Evolutionary conservation across 2,329 filamentous ascomycete species (phyloP), one percentile per base, ranked within the genome.

Genomic region (Beauveria asiatica): DNA sequence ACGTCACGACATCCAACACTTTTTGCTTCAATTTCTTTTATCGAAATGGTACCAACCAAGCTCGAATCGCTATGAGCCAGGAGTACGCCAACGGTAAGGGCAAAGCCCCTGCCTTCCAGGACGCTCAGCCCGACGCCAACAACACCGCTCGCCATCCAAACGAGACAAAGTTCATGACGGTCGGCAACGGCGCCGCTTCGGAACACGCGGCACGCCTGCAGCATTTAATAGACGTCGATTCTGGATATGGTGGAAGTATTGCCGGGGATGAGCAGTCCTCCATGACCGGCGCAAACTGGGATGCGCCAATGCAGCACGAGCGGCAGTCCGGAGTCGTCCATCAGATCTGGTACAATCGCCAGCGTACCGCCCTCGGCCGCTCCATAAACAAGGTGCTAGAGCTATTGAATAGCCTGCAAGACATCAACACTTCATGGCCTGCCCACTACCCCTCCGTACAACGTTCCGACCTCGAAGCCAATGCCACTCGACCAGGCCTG

Each of bases 291-390:
- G 71, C 75, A 62, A 75, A 77, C 50, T 75, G 78, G 68, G 78
- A 81, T 67, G 73, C 74, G 64, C 73, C 77, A 52, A 70, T 77
- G 59, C 74, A 75, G 55, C 70, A 74, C 33, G 73, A 75, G 64
- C 70, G 69, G 49, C 84, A 93, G 65, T 87, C 90, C 42, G 89
- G 88, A 69, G 90, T 96, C 73, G 85, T 97, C 53, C 88, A 96
- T 70, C 94, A 97, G 76, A 82, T 97, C 65, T 90, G 90, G 80
- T 97, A 96, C 76, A 97, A 97, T 73, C 85, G 91, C 68, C 96
- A 97, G 72, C 86, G 92, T 62, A 89, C 87, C 6, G 85, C 89
- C 37, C 83, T 99, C n/a, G 90, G 85, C 48, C 88, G 92, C 62
- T 89, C 92, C 16, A 97, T 99, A 70, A 89, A 87, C 69, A 85